Base-by-base conservation (phyloP, 2,329 filamentous ascomycete species). In the Fusarium redolens region DNA sequence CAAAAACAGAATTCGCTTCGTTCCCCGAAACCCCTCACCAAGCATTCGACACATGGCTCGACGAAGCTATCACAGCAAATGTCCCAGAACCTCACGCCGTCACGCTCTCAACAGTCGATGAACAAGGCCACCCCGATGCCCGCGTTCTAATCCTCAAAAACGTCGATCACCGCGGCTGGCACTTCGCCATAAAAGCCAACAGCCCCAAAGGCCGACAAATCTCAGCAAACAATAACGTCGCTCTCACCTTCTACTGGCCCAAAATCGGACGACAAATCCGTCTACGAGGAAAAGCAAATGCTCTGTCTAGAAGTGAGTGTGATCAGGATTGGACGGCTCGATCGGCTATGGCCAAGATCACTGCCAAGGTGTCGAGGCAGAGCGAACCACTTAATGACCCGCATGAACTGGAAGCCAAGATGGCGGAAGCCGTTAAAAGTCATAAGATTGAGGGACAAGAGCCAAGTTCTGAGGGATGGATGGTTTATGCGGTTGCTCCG, bases 181-280 rank as follows among this genome's bases (percentile, higher is more conserved):
- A 67, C 28, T 67, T 61, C 66, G 65, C 65, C 14, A 37, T 45
- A 40, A 67, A 67, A 17, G 10, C 25, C 2, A 41, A 22, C 7
- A 67, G 65, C 18, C 65, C 65, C 5, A 67, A 67, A 10, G 62
- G 62, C 2, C 45, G 15, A 13, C 65, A 67, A 2, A 61, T 67
- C 2, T 47, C 62, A 8, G 3, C 14, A 0, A 67, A 67, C 13
- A 51, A 41, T 3, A 52, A 47, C 12, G 62, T 67, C 6, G 65
- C 62, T 0, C 45, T 67, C 22, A 67, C 65, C 1, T 67, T 67
- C 17, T 67, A 67, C 62, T 67, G 65, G 65, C 45, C 65, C 4
- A 37, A 51, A 2, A n/a, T 67, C 9, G 65, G 65, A 5, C 45
- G 65, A 2, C 62, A 67, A 7, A 54, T 67, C 0, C 62, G 62